Evolutionary conservation across 2,329 filamentous ascomycete species (phyloP).

Genomic region (Colletotrichum aenigma): DNA sequence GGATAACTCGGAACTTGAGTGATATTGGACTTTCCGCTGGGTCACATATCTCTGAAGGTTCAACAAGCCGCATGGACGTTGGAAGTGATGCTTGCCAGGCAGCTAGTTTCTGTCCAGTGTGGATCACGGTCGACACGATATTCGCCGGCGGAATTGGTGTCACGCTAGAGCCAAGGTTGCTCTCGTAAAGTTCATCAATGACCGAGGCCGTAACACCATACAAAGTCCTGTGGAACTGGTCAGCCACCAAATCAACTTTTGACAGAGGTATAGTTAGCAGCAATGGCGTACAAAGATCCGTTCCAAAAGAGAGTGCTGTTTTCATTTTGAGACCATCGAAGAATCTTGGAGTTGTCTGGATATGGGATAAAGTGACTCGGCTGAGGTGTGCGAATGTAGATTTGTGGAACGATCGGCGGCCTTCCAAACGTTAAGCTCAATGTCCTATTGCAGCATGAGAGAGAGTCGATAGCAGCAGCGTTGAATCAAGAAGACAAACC

Average conservation of each 20-base stretch:
- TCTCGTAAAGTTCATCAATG: constrained; percentile 45
- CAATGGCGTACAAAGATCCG: constrained; percentile 33
- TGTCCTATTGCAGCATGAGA: constrained; percentile 29
- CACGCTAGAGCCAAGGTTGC: constrained; percentile 43
- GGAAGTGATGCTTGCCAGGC: constrained; percentile 41
- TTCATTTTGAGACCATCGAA: constrained; percentile 8
- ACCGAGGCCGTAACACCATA: constrained; percentile 37
- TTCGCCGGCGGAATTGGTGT: constrained; percentile 25
- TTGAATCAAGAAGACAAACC: constrained; percentile 28
- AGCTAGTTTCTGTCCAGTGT: constrained; percentile 40
- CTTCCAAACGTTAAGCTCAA: constrained; percentile 58
- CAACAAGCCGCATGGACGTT: constrained; percentile 26
- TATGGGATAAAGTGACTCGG: constrained; percentile 29
- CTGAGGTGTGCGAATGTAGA: constrained; percentile 40
- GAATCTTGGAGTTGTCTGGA: not conserved
- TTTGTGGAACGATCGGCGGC: constrained; percentile 48
- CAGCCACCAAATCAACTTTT: not conserved
- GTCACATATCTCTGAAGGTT: constrained; percentile 25
- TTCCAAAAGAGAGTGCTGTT: constrained; percentile 31
- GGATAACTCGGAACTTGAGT: constrained; percentile 43
- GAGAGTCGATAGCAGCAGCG: too few relatives aligned
- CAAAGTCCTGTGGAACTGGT: constrained; percentile 26
- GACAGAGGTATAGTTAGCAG: too few relatives aligned
- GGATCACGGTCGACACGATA: constrained; percentile 37
- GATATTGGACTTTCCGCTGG: constrained; percentile 17